Percentiles rank a stretch among this genome's conserved stretches.
Evolutionary conservation across 2,329 filamentous ascomycete species (phyloP).

Genomic region (Monascus ruber): DNA sequence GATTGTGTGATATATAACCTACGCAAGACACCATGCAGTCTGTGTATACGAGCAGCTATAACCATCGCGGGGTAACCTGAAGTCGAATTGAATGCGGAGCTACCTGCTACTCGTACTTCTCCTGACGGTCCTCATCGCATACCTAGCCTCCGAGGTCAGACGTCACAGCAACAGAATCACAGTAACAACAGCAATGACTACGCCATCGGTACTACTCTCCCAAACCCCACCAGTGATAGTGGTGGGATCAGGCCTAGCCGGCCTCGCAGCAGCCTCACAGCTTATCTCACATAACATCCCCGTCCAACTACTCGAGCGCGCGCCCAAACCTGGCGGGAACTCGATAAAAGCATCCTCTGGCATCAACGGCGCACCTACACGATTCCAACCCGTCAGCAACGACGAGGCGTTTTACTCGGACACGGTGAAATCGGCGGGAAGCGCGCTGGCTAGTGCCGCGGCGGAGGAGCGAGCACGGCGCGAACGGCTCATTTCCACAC

Average conservation of each 20-base stretch:
- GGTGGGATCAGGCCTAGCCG: slow-evolving; percentile 55
- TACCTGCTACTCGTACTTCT: no score
- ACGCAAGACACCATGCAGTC: no score
- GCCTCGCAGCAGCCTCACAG: slow-evolving; percentile 48
- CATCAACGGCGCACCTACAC: slow-evolving; percentile 52
- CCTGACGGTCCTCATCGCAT: no score
- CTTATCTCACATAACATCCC: slow-evolving; percentile 42
- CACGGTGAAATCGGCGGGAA: slow-evolving; percentile 47
- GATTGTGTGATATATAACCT: no score
- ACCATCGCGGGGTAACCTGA: no score
- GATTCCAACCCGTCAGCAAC: slow-evolving; percentile 37
- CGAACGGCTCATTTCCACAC: slow-evolving; percentile 36
- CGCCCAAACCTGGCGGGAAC: slow-evolving; percentile 50
- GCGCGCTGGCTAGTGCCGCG: slow-evolving; percentile 10
- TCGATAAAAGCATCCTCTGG: slow-evolving; percentile 57
- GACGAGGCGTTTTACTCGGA: slow-evolving; percentile 43
- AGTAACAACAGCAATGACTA: no score
- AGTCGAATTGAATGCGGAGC: no score
- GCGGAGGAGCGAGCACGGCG: slow-evolving; percentile 22
- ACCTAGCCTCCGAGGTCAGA: no score
- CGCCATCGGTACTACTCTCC: no score
- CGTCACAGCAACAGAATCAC: no score
- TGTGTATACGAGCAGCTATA: no score
- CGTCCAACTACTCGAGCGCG: slow-evolving; percentile 50
- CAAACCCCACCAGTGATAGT: slow-evolving; percentile 37